Percentiles rank a stretch among this genome's conserved stretches.
phyloP scores from a whole-genome alignment of 176 grass and related monocot genomes.

The Rhynchospora breviuscula region DNA sequence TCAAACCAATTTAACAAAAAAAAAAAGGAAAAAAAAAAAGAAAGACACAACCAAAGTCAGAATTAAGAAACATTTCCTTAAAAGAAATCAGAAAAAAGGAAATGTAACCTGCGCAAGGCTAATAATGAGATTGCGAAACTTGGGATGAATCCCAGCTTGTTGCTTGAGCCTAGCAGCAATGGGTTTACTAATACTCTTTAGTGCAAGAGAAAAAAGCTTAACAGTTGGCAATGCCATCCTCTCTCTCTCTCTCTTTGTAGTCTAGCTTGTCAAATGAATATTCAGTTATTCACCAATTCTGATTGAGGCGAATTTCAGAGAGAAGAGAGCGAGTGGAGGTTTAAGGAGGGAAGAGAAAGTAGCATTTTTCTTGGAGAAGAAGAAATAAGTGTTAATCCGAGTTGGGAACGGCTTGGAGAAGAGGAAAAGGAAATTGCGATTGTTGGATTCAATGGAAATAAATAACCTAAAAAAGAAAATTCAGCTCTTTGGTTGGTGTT shows the following conservation, averaged over 20 bases:
- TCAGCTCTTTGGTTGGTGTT: not conserved
- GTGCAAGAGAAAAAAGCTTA: conserved; percentile 63
- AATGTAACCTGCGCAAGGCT: conserved; percentile 62
- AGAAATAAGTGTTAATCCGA: not conserved
- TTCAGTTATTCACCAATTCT: not conserved
- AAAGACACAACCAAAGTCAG: not conserved
- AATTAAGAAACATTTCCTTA: conserved; percentile 6
- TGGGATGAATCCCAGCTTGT: conserved; percentile 62
- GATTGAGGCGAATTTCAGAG: not conserved
- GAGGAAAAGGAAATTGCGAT: not conserved
- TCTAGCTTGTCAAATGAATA: not conserved
- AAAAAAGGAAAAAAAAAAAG: not conserved
- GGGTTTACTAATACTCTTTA: conserved; percentile 83
- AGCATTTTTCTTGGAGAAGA: conserved; percentile 34
- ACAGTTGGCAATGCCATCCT: conserved; percentile 65
- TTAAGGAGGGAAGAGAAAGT: conserved; percentile 27
- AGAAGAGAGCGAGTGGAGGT: not conserved
- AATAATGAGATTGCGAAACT: conserved; percentile 76
- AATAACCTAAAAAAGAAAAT: not conserved
- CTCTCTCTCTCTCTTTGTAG: not conserved
- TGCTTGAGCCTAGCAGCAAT: conserved; percentile 73
- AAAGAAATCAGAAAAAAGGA: not conserved
- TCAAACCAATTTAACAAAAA: not conserved
- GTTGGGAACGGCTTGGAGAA: not conserved
- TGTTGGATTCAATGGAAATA: not conserved